Percentiles rank a stretch among this genome's conserved stretches.
Evolutionary conservation across 2,329 filamentous ascomycete species (phyloP).

Genomic region (Fusarium sambucinum): DNA sequence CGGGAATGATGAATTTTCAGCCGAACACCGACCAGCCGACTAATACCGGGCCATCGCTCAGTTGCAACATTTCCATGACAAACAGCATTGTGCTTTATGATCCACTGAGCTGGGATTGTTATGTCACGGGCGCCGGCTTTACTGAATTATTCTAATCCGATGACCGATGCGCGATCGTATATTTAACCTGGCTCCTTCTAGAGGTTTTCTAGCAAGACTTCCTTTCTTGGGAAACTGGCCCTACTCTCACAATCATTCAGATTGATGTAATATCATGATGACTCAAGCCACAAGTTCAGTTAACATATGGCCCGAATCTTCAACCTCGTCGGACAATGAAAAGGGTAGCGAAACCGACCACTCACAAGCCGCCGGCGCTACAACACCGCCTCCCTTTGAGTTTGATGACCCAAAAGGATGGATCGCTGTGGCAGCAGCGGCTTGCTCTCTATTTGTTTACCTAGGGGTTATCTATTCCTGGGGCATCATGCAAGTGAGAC

Average conservation of each 20-base stretch:
- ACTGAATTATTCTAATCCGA: background rate
- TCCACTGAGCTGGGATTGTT: constrained; percentile 1
- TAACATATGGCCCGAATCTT: background rate
- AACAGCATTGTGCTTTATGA: background rate
- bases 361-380: background rate
- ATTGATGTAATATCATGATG: background rate
- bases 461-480: constrained; percentile 51
- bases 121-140: background rate
- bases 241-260: too few relatives aligned
- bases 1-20: constrained; percentile 16
- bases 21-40: constrained; percentile 23
- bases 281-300: accelerated
- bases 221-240: accelerated
- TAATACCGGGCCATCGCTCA: constrained; percentile 9
- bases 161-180: background rate
- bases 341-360: constrained; percentile 22
- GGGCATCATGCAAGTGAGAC: constrained; percentile 49
- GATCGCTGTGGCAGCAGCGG: constrained; percentile 36
- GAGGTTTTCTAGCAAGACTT: background rate
- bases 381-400: background rate
- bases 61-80: constrained; percentile 3
- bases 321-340: constrained; percentile 27
- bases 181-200: constrained; percentile 15
- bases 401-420: constrained; percentile 37
- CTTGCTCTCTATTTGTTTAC: constrained; percentile 47